A percentile compares a stretch with the other conserved stretches of the same genome.
Evolutionary conservation across 2,329 filamentous ascomycete genomes (phyloP).

Genomic region (Westerdykella ornata): DNA sequence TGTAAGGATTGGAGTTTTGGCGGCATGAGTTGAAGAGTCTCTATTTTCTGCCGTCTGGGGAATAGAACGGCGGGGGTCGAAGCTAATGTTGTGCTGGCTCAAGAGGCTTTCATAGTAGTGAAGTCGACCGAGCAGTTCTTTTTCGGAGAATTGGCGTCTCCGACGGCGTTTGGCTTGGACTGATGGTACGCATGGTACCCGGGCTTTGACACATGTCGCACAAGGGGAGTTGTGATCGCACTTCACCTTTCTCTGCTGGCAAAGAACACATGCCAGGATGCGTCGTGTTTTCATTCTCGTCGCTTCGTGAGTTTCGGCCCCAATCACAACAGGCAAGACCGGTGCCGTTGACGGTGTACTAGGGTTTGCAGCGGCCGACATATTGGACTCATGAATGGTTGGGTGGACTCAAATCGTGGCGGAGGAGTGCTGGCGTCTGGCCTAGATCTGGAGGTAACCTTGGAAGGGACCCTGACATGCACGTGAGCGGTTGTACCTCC

Average conservation of each 20-base stretch:
- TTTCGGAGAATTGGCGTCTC: constrained; percentile 60
- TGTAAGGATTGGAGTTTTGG: neutral
- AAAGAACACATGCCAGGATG: constrained; percentile 59
- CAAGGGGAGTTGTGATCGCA: constrained; percentile 37
- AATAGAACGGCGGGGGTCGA: constrained; percentile 54
- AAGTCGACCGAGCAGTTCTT: constrained; percentile 62
- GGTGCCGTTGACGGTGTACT: too few species aligned
- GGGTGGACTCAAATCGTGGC: too few species aligned
- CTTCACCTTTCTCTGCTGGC: constrained; percentile 51
- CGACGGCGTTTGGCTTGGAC: constrained; percentile 48
- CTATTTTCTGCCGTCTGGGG: neutral
- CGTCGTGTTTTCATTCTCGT: constrained; percentile 28
- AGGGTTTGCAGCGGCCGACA: too few species aligned
- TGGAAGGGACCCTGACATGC: too few species aligned
- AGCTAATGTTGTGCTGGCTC: constrained; percentile 59
- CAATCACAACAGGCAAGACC: constrained; percentile 5
- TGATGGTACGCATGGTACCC: constrained; percentile 35
- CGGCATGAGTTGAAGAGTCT: neutral
- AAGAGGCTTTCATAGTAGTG: constrained; percentile 62
- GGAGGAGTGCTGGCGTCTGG: too few species aligned
- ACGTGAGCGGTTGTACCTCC: too few species aligned
- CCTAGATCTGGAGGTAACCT: too few species aligned
- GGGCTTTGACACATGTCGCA: constrained; percentile 24
- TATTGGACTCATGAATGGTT: too few species aligned
- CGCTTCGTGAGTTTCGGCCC: constrained; percentile 4